phyloP scores from a whole-genome alignment of 1,139 yeast genomes.

The Schwanniomyces etchellsii region DNA sequence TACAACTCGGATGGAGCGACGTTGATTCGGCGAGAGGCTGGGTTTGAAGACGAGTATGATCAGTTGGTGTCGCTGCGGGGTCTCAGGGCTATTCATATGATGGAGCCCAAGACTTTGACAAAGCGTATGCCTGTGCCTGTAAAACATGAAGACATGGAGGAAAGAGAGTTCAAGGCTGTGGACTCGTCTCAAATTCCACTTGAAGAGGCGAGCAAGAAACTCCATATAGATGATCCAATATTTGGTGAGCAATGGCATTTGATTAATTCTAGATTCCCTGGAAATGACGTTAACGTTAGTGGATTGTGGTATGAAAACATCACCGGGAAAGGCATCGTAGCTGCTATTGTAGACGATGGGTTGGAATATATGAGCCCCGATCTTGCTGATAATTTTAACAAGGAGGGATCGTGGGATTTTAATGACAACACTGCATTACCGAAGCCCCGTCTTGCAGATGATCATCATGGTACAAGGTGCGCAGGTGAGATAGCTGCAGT shows the following conservation, averaged over 20 bases:
- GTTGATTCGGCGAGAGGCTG: slow-evolving; percentile 22
- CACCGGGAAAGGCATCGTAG: slow-evolving; percentile 76
- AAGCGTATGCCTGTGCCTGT: slow-evolving; percentile 42
- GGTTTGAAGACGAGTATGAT: slow-evolving; percentile 23
- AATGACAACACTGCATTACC: slow-evolving; percentile 75
- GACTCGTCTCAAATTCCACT: slow-evolving; percentile 45
- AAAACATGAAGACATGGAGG: slow-evolving; percentile 5
- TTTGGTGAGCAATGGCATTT: slow-evolving; percentile 90
- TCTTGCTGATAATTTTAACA: slow-evolving; percentile 62
- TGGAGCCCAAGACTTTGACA: slow-evolving; percentile 41
- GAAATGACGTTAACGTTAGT: slow-evolving; percentile 81
- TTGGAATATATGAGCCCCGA: slow-evolving; percentile 76
- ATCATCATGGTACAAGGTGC: slow-evolving; percentile 95
- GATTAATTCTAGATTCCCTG: slow-evolving; percentile 63
- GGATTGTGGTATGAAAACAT: slow-evolving; percentile 81
- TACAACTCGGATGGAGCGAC: slow-evolving; percentile 24
- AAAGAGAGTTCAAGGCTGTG: slow-evolving; percentile 16
- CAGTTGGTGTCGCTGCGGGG: slow-evolving; percentile 18
- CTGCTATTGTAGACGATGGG: slow-evolving; percentile 94
- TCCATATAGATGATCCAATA: slow-evolving; percentile 72
- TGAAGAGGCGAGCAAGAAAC: slow-evolving; percentile 42
- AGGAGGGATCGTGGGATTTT: slow-evolving; percentile 85
- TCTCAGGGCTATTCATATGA: slow-evolving; percentile 42
- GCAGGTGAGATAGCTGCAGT: slow-evolving; percentile 97
- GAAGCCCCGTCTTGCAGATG: slow-evolving; percentile 74